Base-by-base conservation (phyloP, 75 land plant species). In the Cryptomeria japonica region DNA sequence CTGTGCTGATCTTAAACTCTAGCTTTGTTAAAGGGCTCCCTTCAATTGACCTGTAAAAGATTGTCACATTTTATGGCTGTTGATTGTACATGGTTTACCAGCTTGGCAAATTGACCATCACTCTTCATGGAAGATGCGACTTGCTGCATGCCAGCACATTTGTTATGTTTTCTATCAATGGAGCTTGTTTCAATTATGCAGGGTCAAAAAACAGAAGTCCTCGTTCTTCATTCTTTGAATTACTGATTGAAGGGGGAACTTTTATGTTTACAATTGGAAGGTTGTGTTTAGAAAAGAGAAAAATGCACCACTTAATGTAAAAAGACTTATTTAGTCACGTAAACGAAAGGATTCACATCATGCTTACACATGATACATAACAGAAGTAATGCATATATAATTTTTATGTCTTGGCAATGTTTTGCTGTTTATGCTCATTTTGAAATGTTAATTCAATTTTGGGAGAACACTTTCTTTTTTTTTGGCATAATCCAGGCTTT, bases 401-500 rank as follows among this genome's bases (percentile, higher is more conserved):
- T 61, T 36, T 32, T 34, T 38, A 37, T 85, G 64, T 37, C 34
- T 3, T 85, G 36, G 84, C 25, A 12, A 38, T 46, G 47, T 46
- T 2, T 82, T 44, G 28, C 46, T 25, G 31, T 79, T 25, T 79
- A 79, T 79, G 11, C 47, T 82, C n/a, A 82, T 82, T 46, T 46
- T 46, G 14, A 82, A 28, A 42, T 82, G 84, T 41, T 9, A 25
- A 79, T 79, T 79, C 6, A 28, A 34, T 46, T 41, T 9, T 82
- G 10, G 84, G 51, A 51, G 47, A 82, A 82, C n/a, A 75, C 32
- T 3, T n/a, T 46, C 18, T 25, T 10, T 28, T 46, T 82, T 82
- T 41, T 82, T 28, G n/a, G n/a, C 14, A 3, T 46, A 44, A 82
- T 11, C 47, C 89, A 96, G 98, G 88, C 89, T 79, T 83, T 93